Conservation (phyloP, 208 protist genomes). For the Trichomonas vaginalis region DNA sequence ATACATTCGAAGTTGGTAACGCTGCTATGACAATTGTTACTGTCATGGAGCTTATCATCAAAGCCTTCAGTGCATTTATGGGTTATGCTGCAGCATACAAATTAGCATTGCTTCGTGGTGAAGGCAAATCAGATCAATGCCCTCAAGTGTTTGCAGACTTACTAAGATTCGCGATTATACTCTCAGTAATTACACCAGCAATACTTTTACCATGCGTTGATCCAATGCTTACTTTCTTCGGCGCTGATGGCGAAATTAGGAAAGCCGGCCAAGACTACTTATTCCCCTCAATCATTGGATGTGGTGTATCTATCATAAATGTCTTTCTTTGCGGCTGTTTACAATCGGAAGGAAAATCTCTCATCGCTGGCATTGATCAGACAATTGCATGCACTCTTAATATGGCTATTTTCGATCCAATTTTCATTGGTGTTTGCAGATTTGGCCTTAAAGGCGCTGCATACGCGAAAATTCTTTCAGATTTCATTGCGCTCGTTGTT, state of each 20-base stretch:
- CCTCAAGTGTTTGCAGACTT: neutral
- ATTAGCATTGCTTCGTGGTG: neutral
- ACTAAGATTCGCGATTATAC: neutral
- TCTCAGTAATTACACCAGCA: neutral
- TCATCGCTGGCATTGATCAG: neutral
- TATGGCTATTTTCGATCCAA: neutral
- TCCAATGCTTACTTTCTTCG: neutral
- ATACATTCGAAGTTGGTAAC: neutral
- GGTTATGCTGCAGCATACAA: neutral
- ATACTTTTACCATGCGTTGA: neutral
- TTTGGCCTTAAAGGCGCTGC: neutral
- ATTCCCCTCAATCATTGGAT: neutral
- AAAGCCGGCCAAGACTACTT: neutral
- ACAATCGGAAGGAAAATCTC: neutral
- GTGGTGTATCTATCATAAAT: neutral
- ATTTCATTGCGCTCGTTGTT: neutral
- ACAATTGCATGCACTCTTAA: neutral
- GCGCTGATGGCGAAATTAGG: neutral
- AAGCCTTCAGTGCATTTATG: neutral
- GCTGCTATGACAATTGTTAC: neutral
- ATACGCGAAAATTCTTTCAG: neutral
- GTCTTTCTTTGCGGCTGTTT: neutral
- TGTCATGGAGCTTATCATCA: neutral
- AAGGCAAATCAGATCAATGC: neutral
- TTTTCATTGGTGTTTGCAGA: neutral